Evolutionary conservation across 1,284 basidiomycete genomes (phyloP).

Genomic region (Papiliotrema terrestris): DNA sequence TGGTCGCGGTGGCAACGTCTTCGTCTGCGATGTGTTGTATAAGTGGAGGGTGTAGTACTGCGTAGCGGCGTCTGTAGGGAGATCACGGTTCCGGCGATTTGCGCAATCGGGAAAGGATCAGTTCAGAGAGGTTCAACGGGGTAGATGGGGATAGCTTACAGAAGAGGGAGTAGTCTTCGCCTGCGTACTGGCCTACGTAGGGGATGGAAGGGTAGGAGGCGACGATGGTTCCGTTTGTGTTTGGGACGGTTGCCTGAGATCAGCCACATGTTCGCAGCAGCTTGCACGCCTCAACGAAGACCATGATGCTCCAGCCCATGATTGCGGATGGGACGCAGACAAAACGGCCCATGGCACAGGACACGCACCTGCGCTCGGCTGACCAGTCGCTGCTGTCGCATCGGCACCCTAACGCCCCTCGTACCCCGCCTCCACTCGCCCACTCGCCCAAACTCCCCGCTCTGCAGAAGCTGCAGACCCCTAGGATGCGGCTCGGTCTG

Average conservation of each 20-base stretch:
- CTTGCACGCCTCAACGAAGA: too few species aligned
- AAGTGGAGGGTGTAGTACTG: constrained; percentile 82
- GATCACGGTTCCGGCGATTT: constrained; percentile 39
- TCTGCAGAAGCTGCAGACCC: constrained; percentile 67
- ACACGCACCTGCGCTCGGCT: not conserved
- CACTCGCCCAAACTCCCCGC: constrained; percentile 78
- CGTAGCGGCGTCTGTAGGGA: constrained; percentile 47
- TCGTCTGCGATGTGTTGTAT: constrained; percentile 62
- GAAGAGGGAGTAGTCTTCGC: constrained; percentile 39
- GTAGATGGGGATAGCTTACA: constrained; percentile 21
- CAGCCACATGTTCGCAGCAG: constrained; percentile 1
- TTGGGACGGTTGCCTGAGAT: constrained; percentile 70
- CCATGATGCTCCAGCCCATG: too few species aligned
- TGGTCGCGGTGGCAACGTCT: too few species aligned
- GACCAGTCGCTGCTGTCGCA: constrained; percentile 1
- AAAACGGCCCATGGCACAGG: too few species aligned
- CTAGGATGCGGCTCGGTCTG: constrained; percentile 64
- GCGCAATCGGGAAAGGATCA: constrained; percentile 56
- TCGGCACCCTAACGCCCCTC: constrained; percentile 10
- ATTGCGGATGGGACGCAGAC: too few species aligned
- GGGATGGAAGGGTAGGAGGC: constrained; percentile 75
- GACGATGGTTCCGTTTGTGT: constrained; percentile 80
- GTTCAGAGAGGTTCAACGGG: constrained; percentile 11
- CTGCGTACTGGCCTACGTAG: constrained; percentile 89
- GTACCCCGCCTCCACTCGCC: constrained; percentile 14